Evolutionary conservation across 768 basidiomycete genomes (phyloP).

Genomic region (Lactifluus pinguis): DNA sequence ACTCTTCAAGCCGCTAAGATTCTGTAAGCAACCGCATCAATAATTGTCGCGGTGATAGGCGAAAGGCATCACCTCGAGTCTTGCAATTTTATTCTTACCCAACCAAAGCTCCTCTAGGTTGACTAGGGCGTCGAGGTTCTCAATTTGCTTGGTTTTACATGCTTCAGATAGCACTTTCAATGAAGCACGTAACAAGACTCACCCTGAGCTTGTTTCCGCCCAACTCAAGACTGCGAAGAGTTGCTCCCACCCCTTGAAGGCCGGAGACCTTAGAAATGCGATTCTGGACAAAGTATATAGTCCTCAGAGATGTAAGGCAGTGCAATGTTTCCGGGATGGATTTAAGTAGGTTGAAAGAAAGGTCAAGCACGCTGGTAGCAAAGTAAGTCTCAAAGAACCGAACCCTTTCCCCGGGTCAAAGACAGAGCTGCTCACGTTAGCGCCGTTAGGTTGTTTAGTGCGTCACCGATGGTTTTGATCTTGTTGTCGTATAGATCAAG

Average conservation of each 20-base stretch:
- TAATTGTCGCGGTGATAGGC: not conserved
- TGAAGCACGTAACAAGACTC: slow-evolving; percentile 24
- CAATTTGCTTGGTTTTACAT: slow-evolving; percentile 55
- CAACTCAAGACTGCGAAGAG: slow-evolving; percentile 77
- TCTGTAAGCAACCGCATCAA: slow-evolving; percentile 34
- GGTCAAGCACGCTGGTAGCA: slow-evolving; percentile 61
- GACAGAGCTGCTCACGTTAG: slow-evolving; percentile 41
- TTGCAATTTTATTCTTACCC: slow-evolving; percentile 94
- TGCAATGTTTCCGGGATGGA: slow-evolving; percentile 55
- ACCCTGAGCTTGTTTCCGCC: slow-evolving; percentile 92
- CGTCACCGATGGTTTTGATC: slow-evolving; percentile 62
- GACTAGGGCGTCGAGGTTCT: slow-evolving; percentile 69
- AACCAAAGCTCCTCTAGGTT: slow-evolving; percentile 92
- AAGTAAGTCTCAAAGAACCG: not conserved
- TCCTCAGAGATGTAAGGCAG: slow-evolving; percentile 52
- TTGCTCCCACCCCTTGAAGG: slow-evolving; percentile 44
- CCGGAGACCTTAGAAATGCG: slow-evolving; percentile 75
- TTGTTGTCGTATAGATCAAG: slow-evolving; percentile 96
- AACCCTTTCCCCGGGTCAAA: not conserved
- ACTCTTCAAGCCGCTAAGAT: slow-evolving; percentile 56
- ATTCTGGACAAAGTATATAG: slow-evolving; percentile 94
- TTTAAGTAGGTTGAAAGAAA: slow-evolving; percentile 90
- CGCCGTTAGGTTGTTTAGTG: slow-evolving; percentile 46
- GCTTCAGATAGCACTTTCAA: not conserved
- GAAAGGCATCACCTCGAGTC: slow-evolving; percentile 56